These are phyloP conservation scores for Mucor circinelloides DNA, from an alignment of 371 early-diverging fungal species.

Conservation along the genomic window DNA sequence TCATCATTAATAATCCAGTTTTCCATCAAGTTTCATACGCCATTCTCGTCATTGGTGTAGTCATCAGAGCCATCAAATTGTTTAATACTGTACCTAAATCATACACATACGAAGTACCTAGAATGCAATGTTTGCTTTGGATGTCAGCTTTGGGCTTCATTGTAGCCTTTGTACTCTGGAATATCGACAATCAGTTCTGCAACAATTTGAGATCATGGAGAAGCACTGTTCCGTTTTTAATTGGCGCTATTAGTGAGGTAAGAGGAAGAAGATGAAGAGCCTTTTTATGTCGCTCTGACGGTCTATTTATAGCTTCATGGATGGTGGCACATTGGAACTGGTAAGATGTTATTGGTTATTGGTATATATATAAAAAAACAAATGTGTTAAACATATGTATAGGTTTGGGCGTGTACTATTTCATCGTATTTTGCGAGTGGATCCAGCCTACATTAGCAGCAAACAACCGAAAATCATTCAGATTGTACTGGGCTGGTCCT, in stretches of 20 bases:
- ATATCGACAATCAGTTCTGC: slow-evolving; percentile 79
- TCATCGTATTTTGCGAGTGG: slow-evolving; percentile 45
- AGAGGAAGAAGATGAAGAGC: not conserved
- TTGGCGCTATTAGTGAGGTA: slow-evolving; percentile 56
- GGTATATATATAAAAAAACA: not conserved
- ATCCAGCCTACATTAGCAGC: slow-evolving; percentile 27
- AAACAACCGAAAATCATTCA: slow-evolving; percentile 13
- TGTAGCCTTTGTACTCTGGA: slow-evolving; percentile 75
- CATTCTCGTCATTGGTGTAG: slow-evolving; percentile 49
- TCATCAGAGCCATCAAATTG: slow-evolving; percentile 51
- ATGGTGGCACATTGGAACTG: slow-evolving; percentile 78
- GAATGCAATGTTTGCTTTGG: slow-evolving; percentile 38
- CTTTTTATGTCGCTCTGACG: not conserved
- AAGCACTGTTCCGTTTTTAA: slow-evolving; percentile 48
- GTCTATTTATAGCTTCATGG: slow-evolving; percentile 73
- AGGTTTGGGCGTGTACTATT: slow-evolving; percentile 45
- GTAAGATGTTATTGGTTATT: slow-evolving; percentile 19
- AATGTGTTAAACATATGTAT: not conserved
- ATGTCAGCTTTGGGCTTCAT: slow-evolving; percentile 51
- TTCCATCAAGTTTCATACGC: slow-evolving; percentile 78
- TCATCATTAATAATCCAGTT: slow-evolving; percentile 69
- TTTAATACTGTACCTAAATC: slow-evolving; percentile 28
- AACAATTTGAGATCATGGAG: slow-evolving; percentile 53
- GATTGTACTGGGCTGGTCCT: slow-evolving; percentile 36
- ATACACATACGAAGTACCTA: slow-evolving; percentile 30